Evolutionary conservation across 2,329 filamentous ascomycete genomes (phyloP), one percentile per base, ranked within the genome.

Genomic region (Bisporella sp.): DNA sequence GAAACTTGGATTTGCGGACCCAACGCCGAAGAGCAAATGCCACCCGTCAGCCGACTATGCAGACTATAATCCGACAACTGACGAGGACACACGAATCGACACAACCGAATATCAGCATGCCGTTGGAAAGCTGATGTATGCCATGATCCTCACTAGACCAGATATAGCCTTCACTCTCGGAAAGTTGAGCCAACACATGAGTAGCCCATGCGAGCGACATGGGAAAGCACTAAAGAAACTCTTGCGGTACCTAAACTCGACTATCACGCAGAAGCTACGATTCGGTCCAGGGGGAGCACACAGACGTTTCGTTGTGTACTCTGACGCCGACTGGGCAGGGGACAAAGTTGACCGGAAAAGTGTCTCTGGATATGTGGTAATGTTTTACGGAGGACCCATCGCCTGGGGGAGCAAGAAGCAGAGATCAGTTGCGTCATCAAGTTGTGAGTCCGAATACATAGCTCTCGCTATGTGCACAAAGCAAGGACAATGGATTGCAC

Each of bases 361-460:
- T 4, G 45, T 45, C n/a, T 31, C 39, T 7, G 44, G 53, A 13
- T 39, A 57, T 28, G 13, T 55, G 28, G 58, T 50, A 30, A 1
- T 57, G n/a, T 28, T 58, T 6, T 47, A 47, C 31, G 35, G 42
- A 8, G 50, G 35, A 1, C 32, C 45, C 0, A 41, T 59, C 2
- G 45, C 44, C 4, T 59, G 48, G 51, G 42, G 5, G 8, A 48
- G 35, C 5, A 51, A 41, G 39, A 57, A 59, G 48, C 52, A 59
- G 21, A 4, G 28, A 2, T 52, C 31, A 5, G 46, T 59, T 1
- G 41, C 51, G 12, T 47, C 46, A 4, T 60, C 51, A 1, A 58
- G 47, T 7, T 55, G 49, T 8, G 50, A 59, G 46, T 49, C 49
- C 1, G 51, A 59, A 33, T 56, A 56, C 48, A 57, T 55, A 29